phyloP scores from a whole-genome alignment of 352 stramenopile genomes.

The Pythium aphanidermatum region DNA sequence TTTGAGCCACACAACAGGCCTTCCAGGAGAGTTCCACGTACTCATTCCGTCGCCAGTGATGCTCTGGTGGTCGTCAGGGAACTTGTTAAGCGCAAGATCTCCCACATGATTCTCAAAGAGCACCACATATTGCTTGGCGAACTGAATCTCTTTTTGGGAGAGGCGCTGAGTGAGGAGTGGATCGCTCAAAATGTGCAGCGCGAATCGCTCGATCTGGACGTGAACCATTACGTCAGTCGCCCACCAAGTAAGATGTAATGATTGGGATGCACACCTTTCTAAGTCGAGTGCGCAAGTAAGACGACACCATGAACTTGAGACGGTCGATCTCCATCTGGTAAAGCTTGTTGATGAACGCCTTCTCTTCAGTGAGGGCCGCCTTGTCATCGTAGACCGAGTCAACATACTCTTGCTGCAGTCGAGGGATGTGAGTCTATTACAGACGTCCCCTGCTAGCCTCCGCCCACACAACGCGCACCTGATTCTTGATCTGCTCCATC shows the following conservation, averaged over 20 bases:
- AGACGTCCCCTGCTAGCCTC: neutral
- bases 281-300: conserved; percentile 71
- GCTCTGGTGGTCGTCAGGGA: conserved; percentile 54
- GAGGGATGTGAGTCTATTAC: neutral
- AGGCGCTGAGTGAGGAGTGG: conserved; percentile 40
- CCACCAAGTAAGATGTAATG: neutral
- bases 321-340: conserved; percentile 89
- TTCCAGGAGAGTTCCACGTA: too few species aligned
- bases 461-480: conserved; percentile 21
- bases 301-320: conserved; percentile 78
- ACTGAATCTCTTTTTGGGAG: conserved; percentile 66
- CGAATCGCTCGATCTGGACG: conserved; percentile 81
- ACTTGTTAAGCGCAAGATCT: conserved; percentile 54
- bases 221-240: too few species aligned
- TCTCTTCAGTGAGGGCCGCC: conserved; percentile 59
- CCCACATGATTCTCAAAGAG: conserved; percentile 70
- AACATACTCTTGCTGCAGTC: conserved; percentile 69
- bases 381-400: conserved; percentile 72
- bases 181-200: conserved; percentile 49
- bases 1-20: too few species aligned
- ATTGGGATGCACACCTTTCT: conserved; percentile 63
- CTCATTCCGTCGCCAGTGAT: conserved; percentile 63
- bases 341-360: conserved; percentile 77
- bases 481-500: conserved; percentile 79
- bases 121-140: conserved; percentile 65